Percentiles rank a stretch among this genome's conserved stretches.
phyloP scores from a whole-genome alignment of 2,329 filamentous ascomycete species.

The Coniosporium tulheliwenetii region DNA sequence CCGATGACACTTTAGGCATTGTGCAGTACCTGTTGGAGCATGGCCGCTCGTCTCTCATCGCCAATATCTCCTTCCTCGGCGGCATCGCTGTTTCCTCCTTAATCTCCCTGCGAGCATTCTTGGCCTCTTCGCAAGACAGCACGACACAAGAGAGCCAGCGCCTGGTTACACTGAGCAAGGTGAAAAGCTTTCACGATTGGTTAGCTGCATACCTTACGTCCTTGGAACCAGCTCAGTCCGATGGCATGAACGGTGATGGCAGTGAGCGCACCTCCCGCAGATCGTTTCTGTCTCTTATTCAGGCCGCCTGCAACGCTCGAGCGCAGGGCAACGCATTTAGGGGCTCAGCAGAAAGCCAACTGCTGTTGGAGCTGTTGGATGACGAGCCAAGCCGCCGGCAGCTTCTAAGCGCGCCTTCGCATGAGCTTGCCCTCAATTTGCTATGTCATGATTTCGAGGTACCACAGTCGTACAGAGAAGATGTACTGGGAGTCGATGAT shows the following conservation, averaged over 20 bases:
- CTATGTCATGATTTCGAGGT: conserved; percentile 62
- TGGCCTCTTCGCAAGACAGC: conserved; percentile 58
- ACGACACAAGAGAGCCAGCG: conserved; percentile 79
- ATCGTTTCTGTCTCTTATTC: conserved; percentile 52
- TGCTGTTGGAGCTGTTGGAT: conserved; percentile 65
- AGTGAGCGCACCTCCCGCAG: conserved; percentile 32
- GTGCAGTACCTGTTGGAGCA: conserved; percentile 66
- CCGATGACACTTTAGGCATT: conserved; percentile 78
- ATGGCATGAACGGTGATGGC: conserved; percentile 16
- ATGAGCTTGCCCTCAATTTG: conserved; percentile 52
- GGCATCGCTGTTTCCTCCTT: conserved; percentile 69
- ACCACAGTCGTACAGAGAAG: conserved; percentile 40
- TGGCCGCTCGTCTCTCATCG: conserved; percentile 48
- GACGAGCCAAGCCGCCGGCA: conserved; percentile 48
- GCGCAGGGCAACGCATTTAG: conserved; percentile 53
- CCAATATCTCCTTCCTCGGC: conserved; percentile 59
- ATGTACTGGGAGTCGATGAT: conserved; percentile 54
- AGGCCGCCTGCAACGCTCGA: conserved; percentile 51
- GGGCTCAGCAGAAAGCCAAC: conserved; percentile 58
- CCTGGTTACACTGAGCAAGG: conserved; percentile 58
- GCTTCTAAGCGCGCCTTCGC: conserved; percentile 55
- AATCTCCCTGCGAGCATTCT: conserved; percentile 60
- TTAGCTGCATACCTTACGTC: conserved; percentile 48
- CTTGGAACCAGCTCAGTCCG: neutral
- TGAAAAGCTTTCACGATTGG: conserved; percentile 64